Evolutionary conservation across 73 alveolate species (phyloP).

Genomic region (Tetrahymena thermophila): DNA sequence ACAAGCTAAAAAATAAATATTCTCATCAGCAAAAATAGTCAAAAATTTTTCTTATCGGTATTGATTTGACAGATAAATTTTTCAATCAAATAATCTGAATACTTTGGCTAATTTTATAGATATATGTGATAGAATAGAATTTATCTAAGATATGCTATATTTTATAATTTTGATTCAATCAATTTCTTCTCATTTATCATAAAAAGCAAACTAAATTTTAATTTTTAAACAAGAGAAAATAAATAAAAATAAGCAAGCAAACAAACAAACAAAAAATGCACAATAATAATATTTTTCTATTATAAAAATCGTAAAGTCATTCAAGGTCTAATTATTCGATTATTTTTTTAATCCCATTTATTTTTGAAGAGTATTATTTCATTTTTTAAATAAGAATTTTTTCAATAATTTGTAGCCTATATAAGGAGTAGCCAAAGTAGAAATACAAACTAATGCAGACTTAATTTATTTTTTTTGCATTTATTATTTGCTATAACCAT

Average conservation of each 20-base stretch:
- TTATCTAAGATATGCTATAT: no score
- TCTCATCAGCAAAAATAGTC: background rate
- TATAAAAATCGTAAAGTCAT: no score
- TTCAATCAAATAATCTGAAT: background rate
- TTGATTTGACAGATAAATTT: background rate
- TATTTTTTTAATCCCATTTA: no score
- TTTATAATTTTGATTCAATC: no score
- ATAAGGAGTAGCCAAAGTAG: background rate
- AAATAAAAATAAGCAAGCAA: no score
- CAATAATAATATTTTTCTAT: no score
- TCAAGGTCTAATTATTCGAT: no score
- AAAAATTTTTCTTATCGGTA: background rate
- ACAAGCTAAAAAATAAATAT: background rate
- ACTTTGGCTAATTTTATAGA: background rate
- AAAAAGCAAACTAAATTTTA: no score
- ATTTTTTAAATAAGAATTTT: background rate
- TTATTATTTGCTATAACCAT: background rate
- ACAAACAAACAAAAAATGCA: no score
- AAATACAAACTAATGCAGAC: background rate
- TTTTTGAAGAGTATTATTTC: background rate
- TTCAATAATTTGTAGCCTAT: background rate
- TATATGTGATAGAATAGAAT: background rate
- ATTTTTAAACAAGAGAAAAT: no score
- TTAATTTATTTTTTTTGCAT: background rate
- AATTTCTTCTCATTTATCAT: no score